Evolutionary conservation across 2,329 filamentous ascomycete genomes (phyloP).

Genomic region (Magnaporthales sp.): DNA sequence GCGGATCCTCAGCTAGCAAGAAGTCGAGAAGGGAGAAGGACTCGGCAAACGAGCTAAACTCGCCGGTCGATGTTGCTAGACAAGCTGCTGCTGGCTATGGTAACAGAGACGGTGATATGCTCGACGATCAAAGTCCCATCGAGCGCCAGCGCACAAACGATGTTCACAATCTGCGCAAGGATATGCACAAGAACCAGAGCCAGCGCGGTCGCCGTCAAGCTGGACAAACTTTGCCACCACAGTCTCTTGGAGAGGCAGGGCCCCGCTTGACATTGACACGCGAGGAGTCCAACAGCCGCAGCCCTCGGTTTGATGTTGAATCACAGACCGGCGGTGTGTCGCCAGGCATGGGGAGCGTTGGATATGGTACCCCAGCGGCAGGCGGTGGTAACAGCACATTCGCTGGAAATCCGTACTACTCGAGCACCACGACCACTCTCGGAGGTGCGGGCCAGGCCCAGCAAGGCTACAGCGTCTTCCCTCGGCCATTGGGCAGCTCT

Average conservation of each 20-base stretch:
- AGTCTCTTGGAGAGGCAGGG: slow-evolving; percentile 14
- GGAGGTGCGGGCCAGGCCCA: background rate
- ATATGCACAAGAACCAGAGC: slow-evolving; percentile 29
- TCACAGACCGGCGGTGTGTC: background rate
- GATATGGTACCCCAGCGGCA: background rate
- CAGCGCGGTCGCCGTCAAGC: slow-evolving; percentile 36
- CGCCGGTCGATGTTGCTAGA: slow-evolving; percentile 22
- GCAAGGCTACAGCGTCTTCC: slow-evolving; percentile 6
- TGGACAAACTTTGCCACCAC: slow-evolving; percentile 33
- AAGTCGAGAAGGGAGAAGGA: slow-evolving; percentile 26
- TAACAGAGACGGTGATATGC: slow-evolving; percentile 26
- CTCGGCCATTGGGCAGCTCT: background rate
- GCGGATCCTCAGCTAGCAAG: slow-evolving; percentile 13
- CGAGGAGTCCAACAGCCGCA: background rate
- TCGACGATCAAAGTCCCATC: slow-evolving; percentile 23
- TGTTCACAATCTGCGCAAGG: slow-evolving; percentile 24
- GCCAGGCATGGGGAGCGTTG: background rate
- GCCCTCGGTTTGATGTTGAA: slow-evolving; percentile 2
- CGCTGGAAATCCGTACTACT: slow-evolving; percentile 1
- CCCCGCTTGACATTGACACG: background rate
- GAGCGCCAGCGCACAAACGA: slow-evolving; percentile 24
- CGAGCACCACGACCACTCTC: background rate
- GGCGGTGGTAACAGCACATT: background rate
- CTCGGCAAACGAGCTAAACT: slow-evolving; percentile 37
- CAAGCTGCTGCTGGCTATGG: slow-evolving; percentile 26